These are phyloP conservation scores for Fusarium zealandicum DNA, from an alignment of 2,329 filamentous ascomycete genomes.

Conservation along the genomic window DNA sequence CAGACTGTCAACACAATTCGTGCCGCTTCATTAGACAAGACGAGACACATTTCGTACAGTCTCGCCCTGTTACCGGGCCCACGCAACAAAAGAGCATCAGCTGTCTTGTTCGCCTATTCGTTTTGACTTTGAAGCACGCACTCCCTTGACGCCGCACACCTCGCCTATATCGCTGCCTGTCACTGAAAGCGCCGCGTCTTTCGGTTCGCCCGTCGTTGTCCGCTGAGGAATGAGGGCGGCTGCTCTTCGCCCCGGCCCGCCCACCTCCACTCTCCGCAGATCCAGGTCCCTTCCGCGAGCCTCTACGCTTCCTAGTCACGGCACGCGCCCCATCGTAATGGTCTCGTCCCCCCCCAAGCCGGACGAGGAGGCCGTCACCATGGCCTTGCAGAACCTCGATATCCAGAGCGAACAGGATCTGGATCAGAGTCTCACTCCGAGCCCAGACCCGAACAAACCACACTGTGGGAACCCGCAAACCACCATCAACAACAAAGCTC, in stretches of 20 bases:
- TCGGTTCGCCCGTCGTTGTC: background rate
- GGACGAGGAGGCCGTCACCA: conserved; percentile 24
- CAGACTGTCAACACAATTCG: conserved; percentile 23
- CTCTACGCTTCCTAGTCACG: conserved; percentile 16
- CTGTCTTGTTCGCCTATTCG: background rate
- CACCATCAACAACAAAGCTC: conserved; percentile 10
- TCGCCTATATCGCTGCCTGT: conserved; percentile 13
- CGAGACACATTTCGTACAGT: conserved; percentile 3
- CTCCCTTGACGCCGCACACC: background rate
- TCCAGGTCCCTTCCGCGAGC: conserved; percentile 28
- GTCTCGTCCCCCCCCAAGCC: conserved; percentile 20
- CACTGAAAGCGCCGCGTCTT: conserved; percentile 13
- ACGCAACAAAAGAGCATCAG: background rate
- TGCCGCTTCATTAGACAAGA: background rate
- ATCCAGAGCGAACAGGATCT: conserved; percentile 22
- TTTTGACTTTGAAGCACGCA: conserved; percentile 2
- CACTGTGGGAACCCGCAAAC: conserved; percentile 15
- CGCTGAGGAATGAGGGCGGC: conserved; percentile 40
- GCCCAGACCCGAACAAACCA: conserved; percentile 17
- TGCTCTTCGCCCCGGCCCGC: conserved; percentile 36
- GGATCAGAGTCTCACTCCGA: conserved; percentile 4
- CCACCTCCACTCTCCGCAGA: conserved; percentile 32
- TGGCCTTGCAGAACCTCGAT: conserved; percentile 29
- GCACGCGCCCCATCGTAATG: conserved; percentile 30
- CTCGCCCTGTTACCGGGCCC: conserved; percentile 6